A percentile compares a stretch with the other conserved stretches of the same genome.
These are phyloP conservation scores for Verticillium isaacii DNA, from an alignment of 2,329 filamentous ascomycete species.

Conservation along the genomic window DNA sequence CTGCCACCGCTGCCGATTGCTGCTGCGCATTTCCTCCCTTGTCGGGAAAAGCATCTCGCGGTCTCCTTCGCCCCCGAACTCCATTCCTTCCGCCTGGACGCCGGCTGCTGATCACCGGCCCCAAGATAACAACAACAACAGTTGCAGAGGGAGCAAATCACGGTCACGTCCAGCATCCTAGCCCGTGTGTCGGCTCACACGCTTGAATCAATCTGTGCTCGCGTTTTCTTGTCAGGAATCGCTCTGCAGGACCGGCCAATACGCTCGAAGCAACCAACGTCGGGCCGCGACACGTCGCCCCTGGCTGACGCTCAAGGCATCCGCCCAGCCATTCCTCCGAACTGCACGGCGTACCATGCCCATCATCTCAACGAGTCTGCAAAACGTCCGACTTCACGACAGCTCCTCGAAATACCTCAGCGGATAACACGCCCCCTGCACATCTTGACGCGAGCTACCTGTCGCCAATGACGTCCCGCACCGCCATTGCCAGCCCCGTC, in stretches of 20 bases:
- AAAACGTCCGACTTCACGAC: conserved; percentile 46
- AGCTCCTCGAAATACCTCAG: conserved; percentile 34
- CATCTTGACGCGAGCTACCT: conserved; percentile 11
- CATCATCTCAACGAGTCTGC: conserved; percentile 38
- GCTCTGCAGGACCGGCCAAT: neutral
- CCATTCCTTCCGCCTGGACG: neutral
- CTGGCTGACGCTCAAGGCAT: neutral
- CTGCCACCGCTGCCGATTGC: neutral
- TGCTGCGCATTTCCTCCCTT: neutral
- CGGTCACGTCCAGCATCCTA: neutral
- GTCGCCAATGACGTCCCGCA: conserved; percentile 43
- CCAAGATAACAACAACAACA: neutral
- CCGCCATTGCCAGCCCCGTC: conserved; percentile 37
- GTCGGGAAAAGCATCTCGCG: neutral
- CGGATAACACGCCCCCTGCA: conserved; percentile 21
- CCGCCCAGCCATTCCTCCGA: conserved; percentile 45
- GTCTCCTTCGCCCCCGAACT: neutral
- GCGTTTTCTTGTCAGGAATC: neutral
- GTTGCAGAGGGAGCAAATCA: neutral
- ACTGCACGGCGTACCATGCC: conserved; percentile 53
- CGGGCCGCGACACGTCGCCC: neutral
- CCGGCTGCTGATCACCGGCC: neutral
- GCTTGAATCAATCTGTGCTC: neutral
- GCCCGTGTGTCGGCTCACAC: neutral
- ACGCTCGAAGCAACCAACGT: neutral